Evolutionary conservation across 179 eudicot species (phyloP).

Genomic region (Patellifolia procumbens): DNA sequence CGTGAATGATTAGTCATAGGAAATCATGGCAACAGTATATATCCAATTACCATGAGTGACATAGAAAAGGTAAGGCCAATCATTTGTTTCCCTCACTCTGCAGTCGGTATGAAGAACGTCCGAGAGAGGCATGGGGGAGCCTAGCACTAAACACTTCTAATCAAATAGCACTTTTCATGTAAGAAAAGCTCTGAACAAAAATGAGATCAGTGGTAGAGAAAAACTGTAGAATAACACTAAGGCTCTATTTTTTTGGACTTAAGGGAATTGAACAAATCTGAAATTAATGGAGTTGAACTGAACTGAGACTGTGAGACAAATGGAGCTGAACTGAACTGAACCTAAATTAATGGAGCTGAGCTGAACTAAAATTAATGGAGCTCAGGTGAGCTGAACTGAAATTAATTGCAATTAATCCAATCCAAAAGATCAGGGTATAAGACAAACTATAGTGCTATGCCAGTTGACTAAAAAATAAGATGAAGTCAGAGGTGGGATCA

Average conservation of each 20-base stretch:
- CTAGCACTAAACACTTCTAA: background rate
- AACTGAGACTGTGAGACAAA: too few relatives aligned
- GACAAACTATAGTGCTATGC: background rate
- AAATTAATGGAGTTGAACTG: too few relatives aligned
- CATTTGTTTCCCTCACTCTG: background rate
- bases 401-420: too few relatives aligned
- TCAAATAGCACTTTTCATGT: background rate
- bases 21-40: background rate
- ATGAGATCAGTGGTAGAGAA: background rate
- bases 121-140: background rate
- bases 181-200: background rate
- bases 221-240: background rate
- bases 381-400: too few relatives aligned
- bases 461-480: background rate
- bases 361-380: too few relatives aligned
- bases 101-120: background rate
- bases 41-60: background rate
- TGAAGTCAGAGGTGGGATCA: conserved; percentile 3
- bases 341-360: too few relatives aligned
- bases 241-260: too few relatives aligned
- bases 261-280: too few relatives aligned
- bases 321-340: too few relatives aligned
- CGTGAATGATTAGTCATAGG: background rate
- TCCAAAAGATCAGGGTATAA: too few relatives aligned
- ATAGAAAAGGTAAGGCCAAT: background rate